Evolutionary conservation across 768 basidiomycete species (phyloP).

Genomic region (Rhizopogon salebrosus): DNA sequence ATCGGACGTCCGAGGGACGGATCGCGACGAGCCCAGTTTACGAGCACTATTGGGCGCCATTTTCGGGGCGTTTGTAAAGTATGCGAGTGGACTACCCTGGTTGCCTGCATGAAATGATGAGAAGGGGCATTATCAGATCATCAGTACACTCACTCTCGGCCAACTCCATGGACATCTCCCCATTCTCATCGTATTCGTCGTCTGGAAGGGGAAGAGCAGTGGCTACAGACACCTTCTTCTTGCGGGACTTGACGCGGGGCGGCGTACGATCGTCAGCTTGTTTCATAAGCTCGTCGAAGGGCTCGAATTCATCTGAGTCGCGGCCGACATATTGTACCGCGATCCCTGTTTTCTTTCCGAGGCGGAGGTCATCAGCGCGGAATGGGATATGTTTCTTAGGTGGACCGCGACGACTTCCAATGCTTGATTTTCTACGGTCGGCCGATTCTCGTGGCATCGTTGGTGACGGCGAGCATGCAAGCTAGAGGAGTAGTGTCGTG

Average conservation of each 20-base stretch:
- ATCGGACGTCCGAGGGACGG: constrained; percentile 47
- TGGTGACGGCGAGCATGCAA: constrained; percentile 9
- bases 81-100: constrained; percentile 27
- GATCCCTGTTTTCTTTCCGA: constrained; percentile 79
- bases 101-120: constrained; percentile 16
- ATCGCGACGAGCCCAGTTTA: constrained; percentile 37
- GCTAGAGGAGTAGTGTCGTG: constrained; percentile 11
- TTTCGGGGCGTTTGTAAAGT: constrained; percentile 32
- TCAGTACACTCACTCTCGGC: constrained; percentile 52
- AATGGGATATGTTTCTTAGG: constrained; percentile 72
- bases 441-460: constrained; percentile 23
- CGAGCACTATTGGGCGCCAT: constrained; percentile 33
- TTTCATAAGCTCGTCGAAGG: constrained; percentile 67
- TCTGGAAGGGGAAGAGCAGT: constrained; percentile 27
- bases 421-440: constrained; percentile 30
- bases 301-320: constrained; percentile 79
- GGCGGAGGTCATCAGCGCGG: constrained; percentile 69
- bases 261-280: constrained; percentile 67
- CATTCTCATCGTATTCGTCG: constrained; percentile 46
- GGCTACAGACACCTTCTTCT: constrained; percentile 38
- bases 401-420: constrained; percentile 48
- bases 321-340: constrained; percentile 63
- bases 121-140: background rate
- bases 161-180: constrained; percentile 76
- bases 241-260: constrained; percentile 47